Percentiles rank a stretch among this genome's conserved stretches.
phyloP scores from a whole-genome alignment of 108 stramenopile genomes.

The Cyclotella baltica region DNA sequence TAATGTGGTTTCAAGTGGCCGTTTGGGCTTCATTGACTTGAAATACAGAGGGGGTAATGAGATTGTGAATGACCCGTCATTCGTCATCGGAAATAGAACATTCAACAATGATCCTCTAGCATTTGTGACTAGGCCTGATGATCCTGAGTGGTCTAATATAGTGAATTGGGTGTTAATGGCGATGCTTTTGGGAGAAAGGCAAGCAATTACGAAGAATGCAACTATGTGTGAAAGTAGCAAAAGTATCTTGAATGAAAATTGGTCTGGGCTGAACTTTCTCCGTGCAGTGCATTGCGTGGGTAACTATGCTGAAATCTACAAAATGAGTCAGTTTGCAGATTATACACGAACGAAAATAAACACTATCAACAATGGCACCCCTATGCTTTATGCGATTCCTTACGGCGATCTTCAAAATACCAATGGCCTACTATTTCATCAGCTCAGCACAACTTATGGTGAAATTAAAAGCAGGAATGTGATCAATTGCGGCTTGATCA shows the following conservation, averaged over 20 bases:
- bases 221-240: conserved; percentile 3
- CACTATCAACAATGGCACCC: conserved; percentile 60
- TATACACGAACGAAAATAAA: background rate
- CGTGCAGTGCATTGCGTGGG: conserved; percentile 59
- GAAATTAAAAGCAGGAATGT: conserved; percentile 34
- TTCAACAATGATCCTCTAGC: conserved; percentile 31
- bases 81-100: conserved; percentile 5
- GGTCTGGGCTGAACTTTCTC: conserved; percentile 32
- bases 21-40: background rate
- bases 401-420: conserved; percentile 38
- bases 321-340: conserved; percentile 35
- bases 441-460: conserved; percentile 14
- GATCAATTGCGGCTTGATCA: conserved; percentile 65
- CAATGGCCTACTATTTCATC: background rate
- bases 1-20: conserved; percentile 20
- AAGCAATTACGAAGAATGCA: conserved; percentile 26
- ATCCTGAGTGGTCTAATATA: conserved; percentile 46
- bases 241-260: background rate
- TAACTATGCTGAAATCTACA: conserved; percentile 57
- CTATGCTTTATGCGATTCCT: conserved; percentile 56
- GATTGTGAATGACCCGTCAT: background rate
- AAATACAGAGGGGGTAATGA: background rate
- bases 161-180: conserved; percentile 60
- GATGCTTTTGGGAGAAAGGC: conserved; percentile 58
- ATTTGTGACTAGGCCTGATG: conserved; percentile 32